Evolutionary conservation across 345 rosid genomes (phyloP).

Genomic region (Moringa oleifera): DNA sequence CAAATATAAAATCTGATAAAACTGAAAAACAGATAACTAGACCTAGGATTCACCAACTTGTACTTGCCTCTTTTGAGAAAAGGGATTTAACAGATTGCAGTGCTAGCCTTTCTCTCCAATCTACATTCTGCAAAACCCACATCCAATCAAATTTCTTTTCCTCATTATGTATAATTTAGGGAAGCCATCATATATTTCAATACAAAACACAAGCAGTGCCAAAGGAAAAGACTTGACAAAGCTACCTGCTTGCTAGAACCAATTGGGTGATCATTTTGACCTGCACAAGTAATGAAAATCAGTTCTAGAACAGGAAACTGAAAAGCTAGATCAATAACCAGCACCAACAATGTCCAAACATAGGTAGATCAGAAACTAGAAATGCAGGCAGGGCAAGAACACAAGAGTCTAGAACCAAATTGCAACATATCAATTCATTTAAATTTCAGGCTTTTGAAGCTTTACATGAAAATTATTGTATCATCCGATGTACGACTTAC

Average conservation of each 20-base stretch:
- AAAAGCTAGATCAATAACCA: neutral
- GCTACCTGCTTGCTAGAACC: constrained; percentile 48
- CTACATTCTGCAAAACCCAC: constrained; percentile 51
- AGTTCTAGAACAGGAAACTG: neutral
- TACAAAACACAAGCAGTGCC: constrained; percentile 1
- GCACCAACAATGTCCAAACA: neutral
- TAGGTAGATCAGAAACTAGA: neutral
- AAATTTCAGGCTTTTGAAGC: neutral
- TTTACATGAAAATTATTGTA: neutral
- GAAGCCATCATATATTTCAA: constrained; percentile 1
- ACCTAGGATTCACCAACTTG: constrained; percentile 11
- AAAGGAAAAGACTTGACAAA: constrained; percentile 7
- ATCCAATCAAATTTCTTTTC: constrained; percentile 18
- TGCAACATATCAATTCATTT: neutral
- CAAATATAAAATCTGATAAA: constrained; percentile 13
- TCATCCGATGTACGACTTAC: neutral
- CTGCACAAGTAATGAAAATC: constrained; percentile 37
- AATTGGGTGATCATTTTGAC: constrained; percentile 27
- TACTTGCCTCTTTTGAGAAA: constrained; percentile 75
- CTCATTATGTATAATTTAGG: neutral
- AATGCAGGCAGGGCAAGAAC: too few relatives aligned
- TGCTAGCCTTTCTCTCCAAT: constrained; percentile 86
- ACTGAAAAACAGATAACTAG: neutral
- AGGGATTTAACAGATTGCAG: constrained; percentile 57
- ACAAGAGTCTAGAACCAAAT: neutral